phyloP scores from a whole-genome alignment of 768 basidiomycete species.

The Lentinula sp. region DNA sequence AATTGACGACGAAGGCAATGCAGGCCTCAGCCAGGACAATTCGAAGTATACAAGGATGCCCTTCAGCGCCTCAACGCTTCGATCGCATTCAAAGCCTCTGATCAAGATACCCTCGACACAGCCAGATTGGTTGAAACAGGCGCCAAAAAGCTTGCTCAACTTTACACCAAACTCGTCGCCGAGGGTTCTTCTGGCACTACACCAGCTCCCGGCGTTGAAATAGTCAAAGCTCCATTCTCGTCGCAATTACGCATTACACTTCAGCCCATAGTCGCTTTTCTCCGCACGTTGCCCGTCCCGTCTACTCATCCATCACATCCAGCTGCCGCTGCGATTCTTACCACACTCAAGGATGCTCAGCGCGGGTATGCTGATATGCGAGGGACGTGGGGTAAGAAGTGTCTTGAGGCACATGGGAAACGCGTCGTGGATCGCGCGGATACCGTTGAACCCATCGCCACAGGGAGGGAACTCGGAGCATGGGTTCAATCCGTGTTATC shows the following conservation, averaged over 20 bases:
- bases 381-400: slow-evolving; percentile 70
- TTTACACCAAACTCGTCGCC: slow-evolving; percentile 85
- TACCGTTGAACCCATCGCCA: slow-evolving; percentile 54
- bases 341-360: slow-evolving; percentile 71
- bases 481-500: slow-evolving; percentile 64
- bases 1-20: background rate
- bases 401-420: slow-evolving; percentile 66
- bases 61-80: slow-evolving; percentile 73
- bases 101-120: slow-evolving; percentile 48
- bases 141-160: slow-evolving; percentile 72
- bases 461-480: slow-evolving; percentile 65
- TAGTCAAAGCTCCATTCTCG: slow-evolving; percentile 49
- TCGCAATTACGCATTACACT: slow-evolving; percentile 46
- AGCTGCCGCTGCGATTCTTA: slow-evolving; percentile 56
- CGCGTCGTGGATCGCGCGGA: slow-evolving; percentile 67
- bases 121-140: slow-evolving; percentile 81
- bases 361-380: slow-evolving; percentile 85
- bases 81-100: slow-evolving; percentile 69
- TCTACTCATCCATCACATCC: slow-evolving; percentile 82
- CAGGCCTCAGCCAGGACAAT: slow-evolving; percentile 68
- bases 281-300: slow-evolving; percentile 70
- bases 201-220: slow-evolving; percentile 51
- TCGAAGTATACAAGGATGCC: slow-evolving; percentile 62
- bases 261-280: slow-evolving; percentile 57
- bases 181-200: slow-evolving; percentile 78